Percentiles rank a stretch among this genome's conserved stretches.
Evolutionary conservation across 177 flowering plant genomes (phyloP).

Genomic region (Tripterygium wilfordii): DNA sequence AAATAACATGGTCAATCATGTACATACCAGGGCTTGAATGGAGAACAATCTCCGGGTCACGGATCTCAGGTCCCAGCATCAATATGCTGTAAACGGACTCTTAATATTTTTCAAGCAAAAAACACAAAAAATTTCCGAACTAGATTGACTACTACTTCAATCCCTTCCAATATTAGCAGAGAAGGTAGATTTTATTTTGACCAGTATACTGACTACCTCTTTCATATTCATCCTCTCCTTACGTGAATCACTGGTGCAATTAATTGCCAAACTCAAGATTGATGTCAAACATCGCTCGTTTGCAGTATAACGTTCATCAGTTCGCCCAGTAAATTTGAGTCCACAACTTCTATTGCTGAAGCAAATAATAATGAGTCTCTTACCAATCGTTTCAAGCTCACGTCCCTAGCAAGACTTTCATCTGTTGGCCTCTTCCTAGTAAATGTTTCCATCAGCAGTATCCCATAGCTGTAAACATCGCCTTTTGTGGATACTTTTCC

Average conservation of each 20-base stretch:
- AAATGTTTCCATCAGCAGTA: constrained; percentile 12
- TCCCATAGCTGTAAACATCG: constrained; percentile 10
- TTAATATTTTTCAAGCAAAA: too few species aligned
- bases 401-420: neutral
- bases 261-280: neutral
- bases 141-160: too few species aligned
- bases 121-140: too few species aligned
- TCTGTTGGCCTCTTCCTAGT: constrained; percentile 6
- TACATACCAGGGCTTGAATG: too few species aligned
- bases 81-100: too few species aligned
- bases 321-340: neutral
- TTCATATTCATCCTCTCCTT: constrained; percentile 1
- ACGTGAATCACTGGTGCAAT: neutral
- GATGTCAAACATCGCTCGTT: neutral
- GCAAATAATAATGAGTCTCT: neutral
- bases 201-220: too few species aligned
- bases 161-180: too few species aligned
- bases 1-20: too few species aligned
- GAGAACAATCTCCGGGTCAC: too few species aligned
- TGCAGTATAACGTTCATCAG: neutral
- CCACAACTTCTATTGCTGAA: neutral
- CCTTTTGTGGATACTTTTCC: constrained; percentile 6
- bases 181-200: too few species aligned
- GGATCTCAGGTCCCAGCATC: too few species aligned
- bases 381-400: neutral